A percentile compares a stretch with the other conserved stretches of the same genome.
These are phyloP conservation scores for Cymbopogon citratus DNA, from an alignment of 176 grass and related monocot species.

Conservation along the genomic window DNA sequence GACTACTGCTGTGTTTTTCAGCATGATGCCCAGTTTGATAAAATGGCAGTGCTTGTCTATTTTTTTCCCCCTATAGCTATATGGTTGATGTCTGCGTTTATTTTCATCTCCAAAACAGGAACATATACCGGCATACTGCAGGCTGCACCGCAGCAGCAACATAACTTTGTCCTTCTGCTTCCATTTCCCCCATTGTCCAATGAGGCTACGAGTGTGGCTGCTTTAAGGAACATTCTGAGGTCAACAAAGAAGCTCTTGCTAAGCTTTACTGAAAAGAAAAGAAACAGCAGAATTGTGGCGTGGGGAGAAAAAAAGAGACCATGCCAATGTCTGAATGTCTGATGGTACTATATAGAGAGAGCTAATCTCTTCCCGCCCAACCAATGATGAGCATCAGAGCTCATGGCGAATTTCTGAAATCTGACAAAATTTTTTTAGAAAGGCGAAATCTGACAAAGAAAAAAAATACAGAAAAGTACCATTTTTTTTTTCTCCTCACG, in stretches of 20 bases:
- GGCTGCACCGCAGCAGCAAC: neutral
- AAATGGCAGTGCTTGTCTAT: neutral
- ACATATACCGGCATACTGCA: neutral
- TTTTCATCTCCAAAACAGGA: neutral
- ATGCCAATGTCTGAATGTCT: no score
- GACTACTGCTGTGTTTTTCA: neutral
- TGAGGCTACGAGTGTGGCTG: slow-evolving; percentile 6
- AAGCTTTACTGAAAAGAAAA: slow-evolving; percentile 5
- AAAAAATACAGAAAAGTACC: neutral
- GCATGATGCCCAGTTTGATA: neutral
- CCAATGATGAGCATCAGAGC: neutral
- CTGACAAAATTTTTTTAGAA: no score
- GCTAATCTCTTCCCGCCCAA: neutral
- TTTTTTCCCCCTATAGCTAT: neutral
- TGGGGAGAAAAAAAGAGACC: neutral
- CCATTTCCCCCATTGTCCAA: neutral
- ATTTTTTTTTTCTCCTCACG: neutral
- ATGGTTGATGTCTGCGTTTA: neutral
- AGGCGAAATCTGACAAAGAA: no score
- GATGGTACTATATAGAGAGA: neutral
- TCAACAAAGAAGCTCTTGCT: slow-evolving; percentile 17
- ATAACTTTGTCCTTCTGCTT: neutral
- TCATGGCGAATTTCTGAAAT: neutral
- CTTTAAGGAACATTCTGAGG: slow-evolving; percentile 38
- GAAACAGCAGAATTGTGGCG: neutral